Conservation (phyloP, 1,284 basidiomycete species). For the Cutaneotrichosporon dermatis region DNA sequence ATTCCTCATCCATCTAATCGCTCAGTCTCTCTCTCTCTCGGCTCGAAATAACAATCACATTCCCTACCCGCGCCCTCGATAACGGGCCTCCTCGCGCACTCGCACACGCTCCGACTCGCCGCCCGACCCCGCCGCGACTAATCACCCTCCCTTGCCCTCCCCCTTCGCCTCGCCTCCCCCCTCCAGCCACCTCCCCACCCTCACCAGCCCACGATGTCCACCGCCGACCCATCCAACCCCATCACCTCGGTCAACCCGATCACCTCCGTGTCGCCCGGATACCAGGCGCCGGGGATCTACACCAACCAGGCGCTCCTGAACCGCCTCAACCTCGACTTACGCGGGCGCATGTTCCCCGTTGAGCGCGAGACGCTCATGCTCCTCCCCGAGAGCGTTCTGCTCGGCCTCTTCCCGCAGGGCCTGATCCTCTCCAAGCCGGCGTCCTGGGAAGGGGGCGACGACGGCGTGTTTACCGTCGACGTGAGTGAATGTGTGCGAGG, state of each 20-base stretch:
- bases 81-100: too few relatives aligned
- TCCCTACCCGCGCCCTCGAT: too few relatives aligned
- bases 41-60: too few relatives aligned
- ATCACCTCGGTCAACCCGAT: conserved; percentile 55
- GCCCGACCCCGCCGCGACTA: too few relatives aligned
- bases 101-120: too few relatives aligned
- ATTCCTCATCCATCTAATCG: too few relatives aligned
- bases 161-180: not conserved
- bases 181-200: not conserved
- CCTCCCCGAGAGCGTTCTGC: conserved; percentile 89
- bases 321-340: conserved; percentile 83
- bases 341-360: conserved; percentile 86
- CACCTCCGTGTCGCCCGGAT: conserved; percentile 70
- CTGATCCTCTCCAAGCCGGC: conserved; percentile 85
- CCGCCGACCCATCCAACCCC: conserved; percentile 40
- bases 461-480: conserved; percentile 92
- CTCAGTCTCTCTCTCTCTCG: too few relatives aligned
- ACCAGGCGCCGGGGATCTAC: conserved; percentile 25
- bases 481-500: conserved; percentile 55
- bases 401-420: conserved; percentile 96
- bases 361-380: conserved; percentile 99
- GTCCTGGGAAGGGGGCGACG: conserved; percentile 69
- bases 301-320: conserved; percentile 63
- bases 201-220: conserved; percentile 22
- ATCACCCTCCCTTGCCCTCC: too few relatives aligned